Percentiles rank a stretch among this genome's conserved stretches.
Conservation (phyloP, 75 land plant species). For the Larix kaempferi region DNA sequence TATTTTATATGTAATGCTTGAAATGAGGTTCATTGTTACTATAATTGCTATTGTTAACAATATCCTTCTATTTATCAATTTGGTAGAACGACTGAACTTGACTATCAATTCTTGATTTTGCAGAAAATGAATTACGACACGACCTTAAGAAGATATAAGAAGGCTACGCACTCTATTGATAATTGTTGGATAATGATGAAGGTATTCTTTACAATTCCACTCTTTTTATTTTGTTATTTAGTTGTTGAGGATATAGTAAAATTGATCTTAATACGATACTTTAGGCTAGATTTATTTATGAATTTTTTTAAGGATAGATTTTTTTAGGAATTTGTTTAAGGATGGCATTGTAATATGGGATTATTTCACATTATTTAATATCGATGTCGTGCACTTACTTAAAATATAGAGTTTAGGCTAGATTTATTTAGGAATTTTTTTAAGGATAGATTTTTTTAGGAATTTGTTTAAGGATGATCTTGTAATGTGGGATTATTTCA, state of each 20-base stretch:
- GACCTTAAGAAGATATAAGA: conserved; percentile 42
- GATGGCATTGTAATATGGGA: conserved; percentile 7
- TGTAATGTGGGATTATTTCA: too few species aligned
- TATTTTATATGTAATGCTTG: background rate
- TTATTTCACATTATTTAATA: too few species aligned
- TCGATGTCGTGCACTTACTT: too few species aligned
- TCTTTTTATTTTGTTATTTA: background rate
- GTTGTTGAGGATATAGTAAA: background rate
- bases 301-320: background rate
- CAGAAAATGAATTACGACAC: conserved; percentile 43
- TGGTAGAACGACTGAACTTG: background rate
- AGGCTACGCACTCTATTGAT: conserved; percentile 41
- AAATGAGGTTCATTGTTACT: background rate
- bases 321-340: too few species aligned
- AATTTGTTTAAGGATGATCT: too few species aligned
- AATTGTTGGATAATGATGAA: conserved; percentile 50
- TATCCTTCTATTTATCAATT: background rate
- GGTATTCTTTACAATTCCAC: conserved; percentile 13
- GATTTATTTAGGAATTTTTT: too few species aligned
- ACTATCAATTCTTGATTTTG: background rate
- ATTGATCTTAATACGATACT: background rate
- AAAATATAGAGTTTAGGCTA: background rate
- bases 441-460: too few species aligned
- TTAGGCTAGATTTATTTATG: background rate
- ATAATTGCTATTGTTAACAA: background rate